Evolutionary conservation across 306 rosid genomes (phyloP).

Genomic region (Leucaena leucocephala): DNA sequence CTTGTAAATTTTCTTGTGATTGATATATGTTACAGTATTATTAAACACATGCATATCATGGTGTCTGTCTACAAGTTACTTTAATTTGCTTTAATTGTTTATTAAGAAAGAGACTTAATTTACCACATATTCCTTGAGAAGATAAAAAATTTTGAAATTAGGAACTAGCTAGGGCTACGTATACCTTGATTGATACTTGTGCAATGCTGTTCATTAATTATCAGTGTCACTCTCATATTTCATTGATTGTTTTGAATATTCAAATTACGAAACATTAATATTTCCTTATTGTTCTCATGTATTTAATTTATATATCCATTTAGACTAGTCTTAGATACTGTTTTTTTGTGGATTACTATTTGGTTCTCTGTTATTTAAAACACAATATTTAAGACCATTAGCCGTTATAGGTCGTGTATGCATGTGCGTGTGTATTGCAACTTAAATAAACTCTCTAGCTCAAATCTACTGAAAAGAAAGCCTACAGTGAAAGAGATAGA

Average conservation of each 20-base stretch:
- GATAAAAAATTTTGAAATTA: neutral
- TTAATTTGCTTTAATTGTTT: neutral
- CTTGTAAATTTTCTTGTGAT: neutral
- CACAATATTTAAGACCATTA: neutral
- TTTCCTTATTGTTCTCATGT: neutral
- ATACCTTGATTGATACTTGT: neutral
- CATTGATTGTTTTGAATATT: slow-evolving; percentile 11
- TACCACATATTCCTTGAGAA: neutral
- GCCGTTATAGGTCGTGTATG: neutral
- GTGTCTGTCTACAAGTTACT: neutral
- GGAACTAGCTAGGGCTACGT: neutral
- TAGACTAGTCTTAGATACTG: neutral
- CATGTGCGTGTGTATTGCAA: neutral
- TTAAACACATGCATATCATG: neutral
- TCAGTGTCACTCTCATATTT: slow-evolving; percentile 16
- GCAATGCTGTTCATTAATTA: slow-evolving; percentile 5
- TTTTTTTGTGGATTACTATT: neutral
- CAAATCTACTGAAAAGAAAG: neutral
- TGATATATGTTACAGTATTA: neutral
- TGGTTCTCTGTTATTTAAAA: neutral
- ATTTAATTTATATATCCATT: neutral
- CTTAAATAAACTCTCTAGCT: neutral
- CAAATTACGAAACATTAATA: neutral
- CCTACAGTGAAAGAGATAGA: neutral
- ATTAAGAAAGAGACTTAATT: neutral